Base-by-base conservation (phyloP, 192 early-diverging fungal genomes). In the Gryganskiella cystojenkinii region DNA sequence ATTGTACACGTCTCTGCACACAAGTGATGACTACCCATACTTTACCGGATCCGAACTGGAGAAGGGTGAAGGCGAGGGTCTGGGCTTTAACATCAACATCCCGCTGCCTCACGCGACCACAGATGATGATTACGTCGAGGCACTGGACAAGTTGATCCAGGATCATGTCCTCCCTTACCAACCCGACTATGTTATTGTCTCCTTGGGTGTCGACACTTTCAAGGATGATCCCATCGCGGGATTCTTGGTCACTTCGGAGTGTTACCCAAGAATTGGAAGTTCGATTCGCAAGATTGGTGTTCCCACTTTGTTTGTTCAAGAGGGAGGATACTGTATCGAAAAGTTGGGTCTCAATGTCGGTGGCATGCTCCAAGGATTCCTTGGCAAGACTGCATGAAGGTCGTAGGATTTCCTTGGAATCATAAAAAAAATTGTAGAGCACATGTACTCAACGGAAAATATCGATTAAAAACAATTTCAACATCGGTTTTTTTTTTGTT, bases 51-150 rank as follows among this genome's bases (percentile, higher is more conserved):
- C 80, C 19, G 84, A 33, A 1, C 47, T 75, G 1, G 91, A 93
- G 47, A 80, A 24, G 25, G 91, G 90, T 9, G 61, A 76, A 44
- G 88, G 86, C 1, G 81, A 85, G n/a, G 91, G 90, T 7, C 33
- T 82, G 71, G 90, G 90, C 10, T 92, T 83, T 64, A 92, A 90
- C 56, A 68, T 92, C 35, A 92, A 92, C 72, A 64, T 91, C 24
- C 89, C 90, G 11, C 67, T 92, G 25, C 61, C 72, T 17, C 31
- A 81, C 27, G 81, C 82, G 25, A 90, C 88, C 22, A 83, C 81
- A 0, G 79, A 92, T 58, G 86, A 83, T 14, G 81, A 87, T 20
- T 92, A 92, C 56, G 57, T 90, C 7, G 71, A 67, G 19, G 67
- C 62, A 3, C 63, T 92, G 1, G 54, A 72, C 19, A 65, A 52